Evolutionary conservation across 1,284 basidiomycete species (phyloP).

Genomic region (Boletus holoroseus): DNA sequence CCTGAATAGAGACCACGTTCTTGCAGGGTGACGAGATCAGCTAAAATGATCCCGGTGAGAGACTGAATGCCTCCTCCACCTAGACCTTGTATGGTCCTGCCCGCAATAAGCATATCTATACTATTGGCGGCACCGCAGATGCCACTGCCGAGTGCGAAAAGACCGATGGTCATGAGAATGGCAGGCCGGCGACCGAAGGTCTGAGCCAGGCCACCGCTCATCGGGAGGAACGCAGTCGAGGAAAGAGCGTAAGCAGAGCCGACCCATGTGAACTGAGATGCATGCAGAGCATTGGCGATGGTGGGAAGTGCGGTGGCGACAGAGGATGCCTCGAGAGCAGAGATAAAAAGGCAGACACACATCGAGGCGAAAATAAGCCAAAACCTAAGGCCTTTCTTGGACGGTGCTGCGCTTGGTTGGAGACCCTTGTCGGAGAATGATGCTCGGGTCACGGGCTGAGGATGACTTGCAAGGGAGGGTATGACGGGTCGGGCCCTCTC

Average conservation of each 20-base stretch:
- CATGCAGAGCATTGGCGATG: slow-evolving; percentile 21
- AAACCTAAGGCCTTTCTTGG: background rate
- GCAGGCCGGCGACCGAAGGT: background rate
- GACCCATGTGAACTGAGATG: background rate
- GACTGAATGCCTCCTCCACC: slow-evolving; percentile 19
- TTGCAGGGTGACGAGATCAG: slow-evolving; percentile 37
- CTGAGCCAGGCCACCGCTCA: background rate
- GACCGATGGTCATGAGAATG: background rate
- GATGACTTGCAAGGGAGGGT: background rate
- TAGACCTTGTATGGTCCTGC: slow-evolving; percentile 36
- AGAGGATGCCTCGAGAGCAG: slow-evolving; percentile 2
- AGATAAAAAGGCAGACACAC: background rate
- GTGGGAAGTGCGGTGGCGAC: slow-evolving; percentile 29
- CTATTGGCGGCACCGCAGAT: background rate
- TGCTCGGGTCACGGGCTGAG: background rate
- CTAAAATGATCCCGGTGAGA: slow-evolving; percentile 34
- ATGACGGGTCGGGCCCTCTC: no score
- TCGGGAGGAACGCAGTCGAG: background rate
- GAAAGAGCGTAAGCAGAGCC: background rate
- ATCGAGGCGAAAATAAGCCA: background rate
- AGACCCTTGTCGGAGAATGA: background rate
- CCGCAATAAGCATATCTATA: slow-evolving; percentile 8
- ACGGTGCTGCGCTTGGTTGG: background rate
- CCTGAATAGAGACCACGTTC: slow-evolving; percentile 37
- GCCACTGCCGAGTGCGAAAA: background rate